phyloP scores from a whole-genome alignment of 148 eudicot species.

The Vaccinium myrtillus region DNA sequence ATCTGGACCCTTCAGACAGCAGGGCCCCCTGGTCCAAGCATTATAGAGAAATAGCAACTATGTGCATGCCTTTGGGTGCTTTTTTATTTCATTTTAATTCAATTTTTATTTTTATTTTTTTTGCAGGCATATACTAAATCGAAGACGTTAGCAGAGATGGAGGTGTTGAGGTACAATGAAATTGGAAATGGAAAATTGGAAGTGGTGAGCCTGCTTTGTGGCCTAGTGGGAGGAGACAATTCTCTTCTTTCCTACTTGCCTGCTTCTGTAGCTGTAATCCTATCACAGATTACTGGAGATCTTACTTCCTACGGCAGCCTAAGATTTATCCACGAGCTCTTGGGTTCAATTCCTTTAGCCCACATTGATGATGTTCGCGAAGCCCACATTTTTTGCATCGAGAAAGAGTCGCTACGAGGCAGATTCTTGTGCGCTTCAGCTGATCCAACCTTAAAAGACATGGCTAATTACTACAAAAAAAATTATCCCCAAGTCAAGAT shows the following conservation, averaged over 20 bases:
- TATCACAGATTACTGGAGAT: constrained; percentile 28
- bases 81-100: neutral
- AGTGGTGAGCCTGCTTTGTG: constrained; percentile 41
- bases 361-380: constrained; percentile 46
- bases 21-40: no score
- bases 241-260: constrained; percentile 28
- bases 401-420: constrained; percentile 28
- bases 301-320: neutral
- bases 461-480: neutral
- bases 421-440: constrained; percentile 36
- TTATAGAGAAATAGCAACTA: no score
- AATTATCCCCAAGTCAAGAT: neutral
- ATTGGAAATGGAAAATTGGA: constrained; percentile 19
- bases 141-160: constrained; percentile 40
- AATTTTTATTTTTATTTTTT: neutral
- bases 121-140: constrained; percentile 29
- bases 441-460: neutral
- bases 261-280: neutral
- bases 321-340: constrained; percentile 30
- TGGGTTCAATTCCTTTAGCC: constrained; percentile 39
- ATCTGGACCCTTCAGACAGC: no score
- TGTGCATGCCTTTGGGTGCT: no score
- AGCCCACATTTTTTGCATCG: constrained; percentile 32
- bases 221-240: constrained; percentile 51
- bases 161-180: constrained; percentile 24